phyloP scores from a whole-genome alignment of 257 asterid genomes.

The Penstemon barbatus region DNA sequence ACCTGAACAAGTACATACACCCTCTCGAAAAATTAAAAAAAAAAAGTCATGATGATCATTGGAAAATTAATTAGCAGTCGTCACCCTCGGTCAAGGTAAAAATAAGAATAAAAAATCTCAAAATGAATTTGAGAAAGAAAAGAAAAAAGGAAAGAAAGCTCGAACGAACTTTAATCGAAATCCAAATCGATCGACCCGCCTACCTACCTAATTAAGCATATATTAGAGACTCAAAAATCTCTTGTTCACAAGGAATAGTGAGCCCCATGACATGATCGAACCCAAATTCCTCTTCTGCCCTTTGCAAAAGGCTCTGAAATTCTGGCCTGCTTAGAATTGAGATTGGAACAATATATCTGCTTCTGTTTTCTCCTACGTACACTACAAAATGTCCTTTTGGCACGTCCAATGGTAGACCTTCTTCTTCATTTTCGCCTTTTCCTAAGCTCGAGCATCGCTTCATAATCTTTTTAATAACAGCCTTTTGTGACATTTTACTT shows the following conservation, averaged over 20 bases:
- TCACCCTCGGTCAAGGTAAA: too few relatives aligned
- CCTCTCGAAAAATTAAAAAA: too few relatives aligned
- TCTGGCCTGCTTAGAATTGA: slow-evolving; percentile 42
- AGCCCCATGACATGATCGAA: slow-evolving; percentile 64
- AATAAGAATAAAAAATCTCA: too few relatives aligned
- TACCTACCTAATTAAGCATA: slow-evolving; percentile 32
- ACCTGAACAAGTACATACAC: background rate
- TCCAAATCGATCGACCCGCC: background rate
- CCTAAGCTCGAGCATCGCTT: slow-evolving; percentile 58
- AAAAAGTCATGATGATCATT: background rate
- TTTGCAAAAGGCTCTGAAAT: slow-evolving; percentile 42
- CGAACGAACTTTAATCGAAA: background rate
- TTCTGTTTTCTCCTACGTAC: slow-evolving; percentile 53
- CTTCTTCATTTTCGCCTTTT: slow-evolving; percentile 37
- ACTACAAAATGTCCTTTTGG: slow-evolving; percentile 64
- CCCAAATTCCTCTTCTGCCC: slow-evolving; percentile 62
- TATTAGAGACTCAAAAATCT: slow-evolving; percentile 41
- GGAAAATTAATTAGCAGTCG: too few relatives aligned
- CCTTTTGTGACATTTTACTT: slow-evolving; percentile 49
- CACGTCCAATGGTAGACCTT: slow-evolving; percentile 53
- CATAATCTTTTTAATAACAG: slow-evolving; percentile 53
- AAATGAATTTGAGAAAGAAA: background rate
- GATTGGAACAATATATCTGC: slow-evolving; percentile 50
- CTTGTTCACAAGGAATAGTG: slow-evolving; percentile 55
- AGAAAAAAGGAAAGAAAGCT: background rate